Evolutionary conservation across 768 basidiomycete species (phyloP).

Genomic region (Boletus barrowsii): DNA sequence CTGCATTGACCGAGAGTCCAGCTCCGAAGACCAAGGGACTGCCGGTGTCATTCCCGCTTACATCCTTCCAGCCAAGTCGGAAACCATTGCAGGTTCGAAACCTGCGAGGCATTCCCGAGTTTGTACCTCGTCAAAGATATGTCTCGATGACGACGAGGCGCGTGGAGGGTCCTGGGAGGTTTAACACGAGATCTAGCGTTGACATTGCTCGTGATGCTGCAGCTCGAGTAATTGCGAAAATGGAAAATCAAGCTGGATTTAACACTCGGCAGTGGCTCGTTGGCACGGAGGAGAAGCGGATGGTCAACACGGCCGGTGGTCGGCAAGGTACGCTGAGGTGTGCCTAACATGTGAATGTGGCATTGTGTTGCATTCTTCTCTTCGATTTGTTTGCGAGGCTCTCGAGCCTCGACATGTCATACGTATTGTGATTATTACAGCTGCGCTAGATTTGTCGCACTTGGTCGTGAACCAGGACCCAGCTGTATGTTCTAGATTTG

Average conservation of each 20-base stretch:
- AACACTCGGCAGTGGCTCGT: constrained; percentile 1
- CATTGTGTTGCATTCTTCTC: not conserved
- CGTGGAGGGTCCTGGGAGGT: not conserved
- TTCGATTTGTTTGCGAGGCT: constrained; percentile 21
- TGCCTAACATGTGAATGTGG: not conserved
- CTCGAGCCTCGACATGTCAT: not conserved
- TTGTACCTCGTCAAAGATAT: constrained; percentile 22
- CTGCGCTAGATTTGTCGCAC: not conserved
- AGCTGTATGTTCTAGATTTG: not conserved
- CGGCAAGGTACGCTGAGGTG: constrained; percentile 5
- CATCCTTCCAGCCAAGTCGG: not conserved
- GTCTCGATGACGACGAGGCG: not conserved
- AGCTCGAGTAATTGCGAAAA: constrained; percentile 18
- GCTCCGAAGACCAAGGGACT: not conserved
- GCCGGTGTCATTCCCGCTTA: not conserved
- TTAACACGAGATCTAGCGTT: not conserved
- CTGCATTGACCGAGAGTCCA: not conserved
- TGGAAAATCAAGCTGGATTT: constrained; percentile 20
- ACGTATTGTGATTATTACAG: not conserved
- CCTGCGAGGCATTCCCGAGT: constrained; percentile 23
- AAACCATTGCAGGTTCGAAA: constrained; percentile 6
- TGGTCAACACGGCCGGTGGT: not conserved
- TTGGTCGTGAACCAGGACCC: not conserved
- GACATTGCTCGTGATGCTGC: constrained; percentile 16
- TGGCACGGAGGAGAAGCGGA: constrained; percentile 2